phyloP scores from a whole-genome alignment of 2,329 filamentous ascomycete species.

The Fusarium burgessii region DNA sequence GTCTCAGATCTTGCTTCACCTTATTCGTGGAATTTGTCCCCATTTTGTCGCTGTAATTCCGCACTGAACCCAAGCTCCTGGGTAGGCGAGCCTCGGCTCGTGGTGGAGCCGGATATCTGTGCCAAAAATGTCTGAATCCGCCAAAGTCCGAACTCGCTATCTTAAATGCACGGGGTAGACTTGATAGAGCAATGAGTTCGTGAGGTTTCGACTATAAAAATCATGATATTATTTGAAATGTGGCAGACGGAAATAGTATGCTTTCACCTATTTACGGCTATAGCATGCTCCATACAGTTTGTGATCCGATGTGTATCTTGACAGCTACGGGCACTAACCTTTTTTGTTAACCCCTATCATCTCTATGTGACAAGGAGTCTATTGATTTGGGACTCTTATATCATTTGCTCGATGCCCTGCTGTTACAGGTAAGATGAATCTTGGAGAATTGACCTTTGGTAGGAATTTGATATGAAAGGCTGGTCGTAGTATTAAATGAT shows the following conservation, averaged over 20 bases:
- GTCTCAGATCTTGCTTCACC: neutral
- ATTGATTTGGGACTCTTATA: no score
- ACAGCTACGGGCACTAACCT: no score
- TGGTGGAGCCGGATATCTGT: neutral
- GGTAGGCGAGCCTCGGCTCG: neutral
- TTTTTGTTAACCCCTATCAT: no score
- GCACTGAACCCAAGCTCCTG: neutral
- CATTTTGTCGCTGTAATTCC: neutral
- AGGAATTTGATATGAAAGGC: no score
- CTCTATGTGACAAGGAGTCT: no score
- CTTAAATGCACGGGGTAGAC: neutral
- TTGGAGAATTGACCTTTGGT: no score
- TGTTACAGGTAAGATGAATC: no score
- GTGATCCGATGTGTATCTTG: neutral
- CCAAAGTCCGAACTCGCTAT: neutral
- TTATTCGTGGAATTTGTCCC: neutral
- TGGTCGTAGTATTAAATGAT: no score
- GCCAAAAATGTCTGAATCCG: neutral
- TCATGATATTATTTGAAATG: neutral
- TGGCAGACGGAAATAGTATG: neutral
- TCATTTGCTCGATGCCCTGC: no score
- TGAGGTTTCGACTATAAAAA: neutral
- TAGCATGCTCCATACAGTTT: no score
- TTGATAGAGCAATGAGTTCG: constrained; percentile 3
- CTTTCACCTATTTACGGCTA: no score